Base-by-base conservation (phyloP, 495 filamentous ascomycete genomes). In the Annulohypoxylon bovei region DNA sequence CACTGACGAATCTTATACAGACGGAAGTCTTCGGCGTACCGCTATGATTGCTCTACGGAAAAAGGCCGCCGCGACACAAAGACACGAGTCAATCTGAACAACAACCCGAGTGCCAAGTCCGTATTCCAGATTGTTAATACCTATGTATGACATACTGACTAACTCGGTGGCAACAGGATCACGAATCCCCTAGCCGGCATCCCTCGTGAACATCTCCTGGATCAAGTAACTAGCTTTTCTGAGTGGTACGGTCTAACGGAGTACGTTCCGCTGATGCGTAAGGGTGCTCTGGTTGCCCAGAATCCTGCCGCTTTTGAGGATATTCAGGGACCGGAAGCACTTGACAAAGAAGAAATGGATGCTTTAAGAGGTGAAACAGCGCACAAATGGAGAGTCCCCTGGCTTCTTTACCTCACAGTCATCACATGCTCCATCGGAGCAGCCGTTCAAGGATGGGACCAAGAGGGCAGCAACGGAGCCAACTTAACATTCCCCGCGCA, bases 391-490 rank as follows among this genome's bases (percentile, higher is more conserved):
- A 81, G 84, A 39, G 88, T 90, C 65, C 90, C 91, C 5, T 71
- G 57, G 58, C 79, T 84, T 23, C 85, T 93, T 12, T 93, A 92
- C 75, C 84, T 90, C 40, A 91, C 90, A 27, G 89, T 93, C 70
- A 81, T 87, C 39, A 82, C 92, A 16, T 90, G 88, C 71, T 92
- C 90, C 23, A 86, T 93, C 52, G 91, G 87, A 27, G 91, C 91
- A 50, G 89, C 89, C 6, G 87, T 91, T 3, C 90, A 92, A 79
- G 87, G 87, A 28, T 91, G 88, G 89, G 89, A 91, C 74, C 88
- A 91, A 68, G 90, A 89, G n/a, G 89, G 89, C n/a, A 88, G 86
- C 53, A 92, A 92, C 65, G 90, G 89, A 47, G 90, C 90, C 30
- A 91, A 91, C 59, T 74, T 92, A 40, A 83, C 83, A 18, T 91